These are phyloP conservation scores for Ochromonas danica DNA, from an alignment of 108 stramenopile genomes.

Conservation along the genomic window DNA sequence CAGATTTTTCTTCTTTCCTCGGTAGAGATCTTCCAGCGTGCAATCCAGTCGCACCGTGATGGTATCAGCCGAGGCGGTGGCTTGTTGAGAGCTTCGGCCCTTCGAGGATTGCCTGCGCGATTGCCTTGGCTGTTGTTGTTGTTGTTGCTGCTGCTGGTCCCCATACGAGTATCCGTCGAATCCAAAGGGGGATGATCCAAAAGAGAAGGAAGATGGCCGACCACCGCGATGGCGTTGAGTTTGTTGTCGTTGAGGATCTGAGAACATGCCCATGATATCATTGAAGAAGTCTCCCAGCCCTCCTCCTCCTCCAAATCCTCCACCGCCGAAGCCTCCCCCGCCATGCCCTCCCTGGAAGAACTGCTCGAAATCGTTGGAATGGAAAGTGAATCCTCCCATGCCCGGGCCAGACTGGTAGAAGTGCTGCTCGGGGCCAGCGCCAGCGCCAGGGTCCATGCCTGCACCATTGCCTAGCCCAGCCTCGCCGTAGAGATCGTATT, in stretches of 20 bases:
- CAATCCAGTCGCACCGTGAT: not conserved
- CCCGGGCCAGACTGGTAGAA: not conserved
- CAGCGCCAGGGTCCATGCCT: not conserved
- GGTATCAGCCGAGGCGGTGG: not conserved
- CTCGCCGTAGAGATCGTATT: constrained; percentile 35
- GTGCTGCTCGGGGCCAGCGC: not conserved
- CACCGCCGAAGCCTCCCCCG: not conserved
- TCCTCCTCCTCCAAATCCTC: not conserved
- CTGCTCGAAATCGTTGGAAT: not conserved
- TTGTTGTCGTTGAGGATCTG: not conserved
- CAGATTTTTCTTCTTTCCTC: not conserved
- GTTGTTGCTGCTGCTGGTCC: too few relatives aligned
- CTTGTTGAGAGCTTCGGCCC: not conserved
- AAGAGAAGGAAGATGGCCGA: too few relatives aligned
- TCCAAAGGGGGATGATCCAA: not conserved
- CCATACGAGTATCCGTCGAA: too few relatives aligned
- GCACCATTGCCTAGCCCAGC: not conserved
- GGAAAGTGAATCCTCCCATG: not conserved
- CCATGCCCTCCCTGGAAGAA: too few relatives aligned
- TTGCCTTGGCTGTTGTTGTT: not conserved
- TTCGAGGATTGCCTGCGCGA: not conserved
- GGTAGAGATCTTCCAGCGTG: not conserved
- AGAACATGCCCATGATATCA: not conserved
- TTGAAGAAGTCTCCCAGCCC: not conserved
- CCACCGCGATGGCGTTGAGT: too few relatives aligned